phyloP scores from a whole-genome alignment of 2,329 filamentous ascomycete genomes.

The Aplosporella prunicola region DNA sequence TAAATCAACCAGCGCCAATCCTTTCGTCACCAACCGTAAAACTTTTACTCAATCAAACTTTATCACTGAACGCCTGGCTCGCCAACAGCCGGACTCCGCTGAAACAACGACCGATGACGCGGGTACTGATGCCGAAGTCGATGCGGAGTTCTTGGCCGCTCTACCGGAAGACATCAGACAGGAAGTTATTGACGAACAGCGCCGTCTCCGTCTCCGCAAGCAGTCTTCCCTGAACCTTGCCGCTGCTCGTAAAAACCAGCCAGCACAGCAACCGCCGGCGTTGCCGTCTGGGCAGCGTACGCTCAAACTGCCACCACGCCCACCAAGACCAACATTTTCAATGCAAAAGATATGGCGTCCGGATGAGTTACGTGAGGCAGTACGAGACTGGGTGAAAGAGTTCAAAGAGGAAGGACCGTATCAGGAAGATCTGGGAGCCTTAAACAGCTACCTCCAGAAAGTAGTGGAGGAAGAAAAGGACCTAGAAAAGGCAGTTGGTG shows the following conservation, averaged over 20 bases:
- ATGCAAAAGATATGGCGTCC: slow-evolving; percentile 45
- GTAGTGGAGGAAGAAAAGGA: slow-evolving; percentile 71
- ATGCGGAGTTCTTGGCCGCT: slow-evolving; percentile 64
- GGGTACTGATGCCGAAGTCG: slow-evolving; percentile 15
- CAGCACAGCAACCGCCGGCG: neutral
- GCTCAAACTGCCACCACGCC: slow-evolving; percentile 40
- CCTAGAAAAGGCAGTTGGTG: slow-evolving; percentile 60
- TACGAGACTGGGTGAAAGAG: slow-evolving; percentile 65
- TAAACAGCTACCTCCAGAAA: slow-evolving; percentile 60
- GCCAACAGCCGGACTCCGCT: slow-evolving; percentile 20
- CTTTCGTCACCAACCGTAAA: slow-evolving; percentile 33
- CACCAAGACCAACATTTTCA: slow-evolving; percentile 52
- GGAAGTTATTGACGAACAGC: slow-evolving; percentile 71
- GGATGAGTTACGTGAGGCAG: slow-evolving; percentile 60
- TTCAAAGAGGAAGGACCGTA: slow-evolving; percentile 71
- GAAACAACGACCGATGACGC: slow-evolving; percentile 11
- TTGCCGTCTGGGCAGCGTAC: slow-evolving; percentile 27
- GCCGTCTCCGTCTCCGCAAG: slow-evolving; percentile 41
- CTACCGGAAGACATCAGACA: slow-evolving; percentile 70
- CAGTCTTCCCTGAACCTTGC: neutral
- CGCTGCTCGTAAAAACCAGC: neutral
- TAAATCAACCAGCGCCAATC: slow-evolving; percentile 23
- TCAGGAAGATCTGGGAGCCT: slow-evolving; percentile 62
- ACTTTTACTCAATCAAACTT: slow-evolving; percentile 65
- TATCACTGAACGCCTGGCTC: slow-evolving; percentile 29